Conservation (phyloP, 2,329 filamentous ascomycete genomes). For the Talaromyces albobiverticillius region DNA sequence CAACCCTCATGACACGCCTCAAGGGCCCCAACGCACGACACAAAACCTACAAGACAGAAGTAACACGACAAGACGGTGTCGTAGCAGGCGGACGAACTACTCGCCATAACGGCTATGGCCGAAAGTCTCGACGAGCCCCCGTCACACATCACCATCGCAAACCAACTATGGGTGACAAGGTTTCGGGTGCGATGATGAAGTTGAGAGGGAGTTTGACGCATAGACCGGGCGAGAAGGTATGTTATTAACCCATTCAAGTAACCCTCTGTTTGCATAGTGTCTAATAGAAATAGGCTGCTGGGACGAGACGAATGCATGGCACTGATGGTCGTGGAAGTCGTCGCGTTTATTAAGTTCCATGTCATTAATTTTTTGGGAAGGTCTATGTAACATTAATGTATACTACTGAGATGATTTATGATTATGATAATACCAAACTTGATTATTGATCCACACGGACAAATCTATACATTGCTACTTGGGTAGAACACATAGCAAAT, state of each 20-base stretch:
- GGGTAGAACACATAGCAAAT: too few relatives aligned
- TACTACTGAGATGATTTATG: too few relatives aligned
- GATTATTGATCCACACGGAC: too few relatives aligned
- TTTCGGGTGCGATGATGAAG: constrained; percentile 72
- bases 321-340: constrained; percentile 64
- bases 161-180: constrained; percentile 70
- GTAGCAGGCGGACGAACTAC: constrained; percentile 19
- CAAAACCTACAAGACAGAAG: constrained; percentile 33
- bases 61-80: not conserved
- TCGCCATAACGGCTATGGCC: not conserved
- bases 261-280: not conserved
- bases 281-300: constrained; percentile 58
- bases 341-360: constrained; percentile 8
- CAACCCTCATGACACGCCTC: constrained; percentile 55
- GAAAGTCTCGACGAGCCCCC: too few relatives aligned
- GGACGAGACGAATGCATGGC: constrained; percentile 69
- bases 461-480: too few relatives aligned
- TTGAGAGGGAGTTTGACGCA: constrained; percentile 67
- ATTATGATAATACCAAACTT: too few relatives aligned
- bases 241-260: constrained; percentile 22
- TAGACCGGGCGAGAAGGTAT: constrained; percentile 66
- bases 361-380: not conserved
- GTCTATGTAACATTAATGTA: not conserved
- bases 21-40: constrained; percentile 37
- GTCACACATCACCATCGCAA: constrained; percentile 62